Evolutionary conservation across 2,329 filamentous ascomycete species (phyloP).

Genomic region (Fusarium humuli): DNA sequence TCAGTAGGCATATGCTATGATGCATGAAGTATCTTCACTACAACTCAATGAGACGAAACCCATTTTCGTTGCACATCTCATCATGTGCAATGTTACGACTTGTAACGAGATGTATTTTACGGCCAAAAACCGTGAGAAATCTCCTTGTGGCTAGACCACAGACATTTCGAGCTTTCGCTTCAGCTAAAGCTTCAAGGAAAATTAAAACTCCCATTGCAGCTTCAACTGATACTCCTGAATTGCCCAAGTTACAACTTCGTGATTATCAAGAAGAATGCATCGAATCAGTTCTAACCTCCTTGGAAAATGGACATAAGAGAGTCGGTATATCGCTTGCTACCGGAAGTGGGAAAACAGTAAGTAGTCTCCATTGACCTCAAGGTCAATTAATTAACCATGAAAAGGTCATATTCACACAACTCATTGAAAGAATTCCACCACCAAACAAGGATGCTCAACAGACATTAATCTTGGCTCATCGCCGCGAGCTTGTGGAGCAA

Average conservation of each 20-base stretch:
- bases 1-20: neutral
- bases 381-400: slow-evolving; percentile 12
- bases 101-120: slow-evolving; percentile 46
- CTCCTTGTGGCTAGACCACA: slow-evolving; percentile 11
- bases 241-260: slow-evolving; percentile 70
- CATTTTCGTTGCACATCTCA: slow-evolving; percentile 32
- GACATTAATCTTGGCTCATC: slow-evolving; percentile 91
- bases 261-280: slow-evolving; percentile 95
- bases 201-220: slow-evolving; percentile 6
- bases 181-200: slow-evolving; percentile 6
- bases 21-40: slow-evolving; percentile 7
- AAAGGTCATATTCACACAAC: slow-evolving; percentile 93
- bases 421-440: slow-evolving; percentile 81
- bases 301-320: slow-evolving; percentile 78
- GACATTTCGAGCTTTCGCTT: slow-evolving; percentile 42
- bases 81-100: slow-evolving; percentile 55
- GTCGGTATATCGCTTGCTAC: slow-evolving; percentile 89
- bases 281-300: slow-evolving; percentile 77
- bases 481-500: slow-evolving; percentile 93
- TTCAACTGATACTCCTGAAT: slow-evolving; percentile 31
- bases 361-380: slow-evolving; percentile 35
- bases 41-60: slow-evolving; percentile 16
- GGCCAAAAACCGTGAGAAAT: slow-evolving; percentile 30
- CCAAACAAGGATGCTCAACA: slow-evolving; percentile 67
- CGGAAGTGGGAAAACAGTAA: slow-evolving; percentile 87